Evolutionary conservation across 2,329 filamentous ascomycete genomes (phyloP).

Genomic region (Sclerotinia minor): DNA sequence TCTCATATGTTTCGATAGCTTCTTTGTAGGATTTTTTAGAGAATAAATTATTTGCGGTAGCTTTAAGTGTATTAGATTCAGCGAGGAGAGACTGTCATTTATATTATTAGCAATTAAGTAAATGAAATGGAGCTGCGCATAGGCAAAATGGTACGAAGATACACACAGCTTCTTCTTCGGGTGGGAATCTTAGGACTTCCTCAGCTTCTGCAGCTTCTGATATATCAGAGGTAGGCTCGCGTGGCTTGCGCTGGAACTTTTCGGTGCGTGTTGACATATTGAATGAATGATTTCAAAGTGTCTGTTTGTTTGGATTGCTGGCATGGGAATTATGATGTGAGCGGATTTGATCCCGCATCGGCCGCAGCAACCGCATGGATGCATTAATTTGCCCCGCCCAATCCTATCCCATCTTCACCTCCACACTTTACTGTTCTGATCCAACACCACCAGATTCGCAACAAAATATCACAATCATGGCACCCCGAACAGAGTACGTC

Average conservation of each 20-base stretch:
- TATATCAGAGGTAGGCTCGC: constrained; percentile 30
- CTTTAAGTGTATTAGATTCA: constrained; percentile 72
- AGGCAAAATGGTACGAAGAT: not conserved
- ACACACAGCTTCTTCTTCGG: constrained; percentile 48
- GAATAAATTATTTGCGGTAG: constrained; percentile 79
- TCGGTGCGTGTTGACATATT: constrained; percentile 41
- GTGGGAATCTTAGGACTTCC: constrained; percentile 43
- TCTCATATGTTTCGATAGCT: constrained; percentile 80
- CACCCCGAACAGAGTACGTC: constrained; percentile 32
- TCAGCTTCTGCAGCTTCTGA: constrained; percentile 35
- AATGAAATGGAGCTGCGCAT: not conserved
- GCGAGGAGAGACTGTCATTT: constrained; percentile 59
- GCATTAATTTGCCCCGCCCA: constrained; percentile 13
- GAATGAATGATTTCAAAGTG: constrained; percentile 19
- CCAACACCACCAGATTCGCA: not conserved
- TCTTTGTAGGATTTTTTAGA: constrained; percentile 67
- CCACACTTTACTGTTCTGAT: constrained; percentile 20
- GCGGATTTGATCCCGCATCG: constrained; percentile 18
- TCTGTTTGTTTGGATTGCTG: constrained; percentile 22
- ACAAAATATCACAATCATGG: constrained; percentile 26
- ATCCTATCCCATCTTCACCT: constrained; percentile 3
- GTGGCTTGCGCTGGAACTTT: constrained; percentile 39
- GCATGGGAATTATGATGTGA: constrained; percentile 10
- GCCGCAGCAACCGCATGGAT: not conserved
- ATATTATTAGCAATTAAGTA: not conserved